phyloP scores from a whole-genome alignment of 1,139 yeast genomes.

The Casaregolazyma suthepensis region DNA sequence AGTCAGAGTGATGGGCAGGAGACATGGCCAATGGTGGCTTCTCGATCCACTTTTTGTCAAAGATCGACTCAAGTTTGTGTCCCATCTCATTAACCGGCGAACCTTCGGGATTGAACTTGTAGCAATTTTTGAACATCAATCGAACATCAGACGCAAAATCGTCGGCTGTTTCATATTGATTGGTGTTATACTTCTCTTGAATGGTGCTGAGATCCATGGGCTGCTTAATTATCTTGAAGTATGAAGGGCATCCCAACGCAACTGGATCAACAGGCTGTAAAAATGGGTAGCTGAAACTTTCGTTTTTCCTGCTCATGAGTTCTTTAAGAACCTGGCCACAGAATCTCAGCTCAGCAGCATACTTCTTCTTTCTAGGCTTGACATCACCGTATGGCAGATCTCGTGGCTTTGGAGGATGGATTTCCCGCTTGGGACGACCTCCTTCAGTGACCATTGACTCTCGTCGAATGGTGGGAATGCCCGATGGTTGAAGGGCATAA shows the following conservation, averaged over 20 bases:
- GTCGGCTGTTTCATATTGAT: slow-evolving; percentile 83
- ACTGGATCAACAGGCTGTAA: slow-evolving; percentile 93
- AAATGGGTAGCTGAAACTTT: slow-evolving; percentile 81
- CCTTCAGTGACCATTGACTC: slow-evolving; percentile 50
- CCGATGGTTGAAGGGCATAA: slow-evolving; percentile 39
- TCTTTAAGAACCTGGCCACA: slow-evolving; percentile 82
- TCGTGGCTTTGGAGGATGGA: slow-evolving; percentile 93
- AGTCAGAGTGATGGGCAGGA: slow-evolving; percentile 38
- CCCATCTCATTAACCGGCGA: slow-evolving; percentile 96
- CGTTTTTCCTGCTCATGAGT: slow-evolving; percentile 74
- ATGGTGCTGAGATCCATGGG: slow-evolving; percentile 96
- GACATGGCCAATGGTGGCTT: slow-evolving; percentile 73
- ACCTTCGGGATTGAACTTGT: slow-evolving; percentile 89
- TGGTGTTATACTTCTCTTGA: slow-evolving; percentile 70
- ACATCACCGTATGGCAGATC: slow-evolving; percentile 77
- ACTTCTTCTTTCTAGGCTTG: slow-evolving; percentile 88
- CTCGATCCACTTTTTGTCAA: slow-evolving; percentile 84
- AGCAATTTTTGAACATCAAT: slow-evolving; percentile 82
- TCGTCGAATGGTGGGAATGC: slow-evolving; percentile 55
- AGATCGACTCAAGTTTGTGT: slow-evolving; percentile 76
- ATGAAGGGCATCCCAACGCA: slow-evolving; percentile 87
- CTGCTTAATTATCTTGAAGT: slow-evolving; percentile 72
- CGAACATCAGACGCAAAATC: slow-evolving; percentile 80
- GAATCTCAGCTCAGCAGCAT: slow-evolving; percentile 82
- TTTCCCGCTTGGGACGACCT: slow-evolving; percentile 87